These are phyloP conservation scores for Fusarium camptoceras DNA, from an alignment of 2,329 filamentous ascomycete genomes.

Conservation along the genomic window DNA sequence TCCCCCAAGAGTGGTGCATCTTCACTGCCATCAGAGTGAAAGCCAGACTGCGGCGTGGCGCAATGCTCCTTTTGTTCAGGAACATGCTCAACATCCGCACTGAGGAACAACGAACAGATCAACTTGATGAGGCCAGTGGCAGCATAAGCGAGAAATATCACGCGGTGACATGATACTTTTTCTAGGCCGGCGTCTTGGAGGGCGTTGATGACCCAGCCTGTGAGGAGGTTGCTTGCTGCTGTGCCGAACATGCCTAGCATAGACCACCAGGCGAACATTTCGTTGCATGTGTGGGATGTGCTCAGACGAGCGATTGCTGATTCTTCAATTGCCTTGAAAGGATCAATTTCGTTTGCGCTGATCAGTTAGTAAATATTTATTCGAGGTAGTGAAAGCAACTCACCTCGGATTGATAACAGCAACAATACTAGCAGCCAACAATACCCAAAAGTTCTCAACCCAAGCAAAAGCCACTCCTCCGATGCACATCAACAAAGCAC, in stretches of 20 bases:
- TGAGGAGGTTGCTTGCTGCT: constrained; percentile 35
- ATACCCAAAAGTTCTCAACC: constrained; percentile 38
- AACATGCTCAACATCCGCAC: constrained; percentile 26
- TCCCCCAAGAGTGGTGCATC: constrained; percentile 25
- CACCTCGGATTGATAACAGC: constrained; percentile 41
- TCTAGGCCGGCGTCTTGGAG: constrained; percentile 20
- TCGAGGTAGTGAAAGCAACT: background rate
- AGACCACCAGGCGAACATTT: constrained; percentile 43
- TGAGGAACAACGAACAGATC: constrained; percentile 26
- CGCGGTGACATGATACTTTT: constrained; percentile 24
- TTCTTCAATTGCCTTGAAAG: constrained; percentile 42
- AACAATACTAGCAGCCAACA: constrained; percentile 33
- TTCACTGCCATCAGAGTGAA: background rate
- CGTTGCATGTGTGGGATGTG: constrained; percentile 37
- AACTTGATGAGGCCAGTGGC: constrained; percentile 32
- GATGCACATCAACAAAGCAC: constrained; percentile 34
- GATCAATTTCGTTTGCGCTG: constrained; percentile 44
- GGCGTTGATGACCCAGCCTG: constrained; percentile 36
- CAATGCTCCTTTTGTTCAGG: constrained; percentile 17
- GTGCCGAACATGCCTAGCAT: constrained; percentile 44
- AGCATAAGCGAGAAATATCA: constrained; percentile 34
- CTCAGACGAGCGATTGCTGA: constrained; percentile 38
- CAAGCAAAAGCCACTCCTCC: constrained; percentile 33
- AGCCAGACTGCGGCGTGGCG: constrained; percentile 2
- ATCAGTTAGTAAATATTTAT: background rate